These are phyloP conservation scores for Astragalus membranaceus DNA, from an alignment of 306 rosid species.

Conservation along the genomic window DNA sequence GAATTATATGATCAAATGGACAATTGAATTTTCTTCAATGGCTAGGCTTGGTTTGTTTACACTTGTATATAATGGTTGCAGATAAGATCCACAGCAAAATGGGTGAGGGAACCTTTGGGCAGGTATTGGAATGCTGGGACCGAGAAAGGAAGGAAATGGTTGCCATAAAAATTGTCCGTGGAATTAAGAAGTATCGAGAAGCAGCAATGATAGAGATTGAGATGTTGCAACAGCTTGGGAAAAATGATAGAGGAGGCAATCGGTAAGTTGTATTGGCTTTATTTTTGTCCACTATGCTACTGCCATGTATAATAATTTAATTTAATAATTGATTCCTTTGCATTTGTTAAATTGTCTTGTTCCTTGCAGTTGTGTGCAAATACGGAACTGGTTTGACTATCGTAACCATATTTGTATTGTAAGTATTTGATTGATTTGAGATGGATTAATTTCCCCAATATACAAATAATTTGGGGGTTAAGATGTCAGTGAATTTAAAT, in stretches of 20 bases:
- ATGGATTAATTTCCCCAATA: constrained; percentile 86
- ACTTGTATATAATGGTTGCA: constrained; percentile 22
- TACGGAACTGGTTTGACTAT: no score
- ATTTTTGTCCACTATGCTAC: not conserved
- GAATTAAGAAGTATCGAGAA: constrained; percentile 79
- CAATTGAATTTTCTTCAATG: not conserved
- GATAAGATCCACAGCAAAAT: constrained; percentile 84
- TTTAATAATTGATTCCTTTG: constrained; percentile 16
- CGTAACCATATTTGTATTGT: constrained; percentile 99
- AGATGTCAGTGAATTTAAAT: constrained; percentile 77
- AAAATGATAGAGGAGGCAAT: constrained; percentile 84
- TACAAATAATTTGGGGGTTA: constrained; percentile 58
- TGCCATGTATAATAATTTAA: not conserved
- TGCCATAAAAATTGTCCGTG: constrained; percentile 88
- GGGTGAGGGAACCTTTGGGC: constrained; percentile 99
- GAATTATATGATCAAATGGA: not conserved
- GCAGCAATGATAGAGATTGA: constrained; percentile 99
- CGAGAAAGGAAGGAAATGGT: constrained; percentile 87
- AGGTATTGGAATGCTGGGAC: constrained; percentile 98
- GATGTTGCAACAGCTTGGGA: constrained; percentile 81
- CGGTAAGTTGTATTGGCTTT: constrained; percentile 49
- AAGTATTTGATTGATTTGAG: constrained; percentile 84
- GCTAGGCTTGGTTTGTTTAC: not conserved
- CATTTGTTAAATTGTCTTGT: constrained; percentile 74
- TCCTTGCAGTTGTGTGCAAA: constrained; percentile 99